phyloP scores from a whole-genome alignment of 768 basidiomycete species.

The Crucibulum laeve region DNA sequence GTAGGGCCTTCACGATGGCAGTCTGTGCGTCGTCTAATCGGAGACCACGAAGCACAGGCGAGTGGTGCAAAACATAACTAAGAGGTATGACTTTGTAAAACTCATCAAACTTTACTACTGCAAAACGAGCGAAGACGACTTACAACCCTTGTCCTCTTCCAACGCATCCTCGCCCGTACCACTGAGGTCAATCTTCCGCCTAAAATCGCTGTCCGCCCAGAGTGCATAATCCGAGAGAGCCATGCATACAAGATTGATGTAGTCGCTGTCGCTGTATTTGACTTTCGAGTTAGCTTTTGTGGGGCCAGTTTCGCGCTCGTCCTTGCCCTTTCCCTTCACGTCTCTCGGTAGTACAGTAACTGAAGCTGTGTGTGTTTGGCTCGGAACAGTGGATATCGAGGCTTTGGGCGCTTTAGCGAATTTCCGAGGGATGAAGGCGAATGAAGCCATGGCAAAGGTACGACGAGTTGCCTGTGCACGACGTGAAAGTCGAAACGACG shows the following conservation, averaged over 20 bases:
- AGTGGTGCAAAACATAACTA: slow-evolving; percentile 41
- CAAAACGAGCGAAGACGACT: slow-evolving; percentile 16
- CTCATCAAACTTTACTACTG: slow-evolving; percentile 9
- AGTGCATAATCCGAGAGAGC: slow-evolving; percentile 69
- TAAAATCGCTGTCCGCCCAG: slow-evolving; percentile 58
- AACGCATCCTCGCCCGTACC: slow-evolving; percentile 16
- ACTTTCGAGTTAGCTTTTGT: not conserved
- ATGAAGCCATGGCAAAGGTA: too few species aligned
- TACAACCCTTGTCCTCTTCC: slow-evolving; percentile 41
- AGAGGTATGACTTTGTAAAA: slow-evolving; percentile 53
- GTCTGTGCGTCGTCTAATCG: slow-evolving; percentile 32
- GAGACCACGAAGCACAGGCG: slow-evolving; percentile 25
- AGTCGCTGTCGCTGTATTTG: slow-evolving; percentile 34
- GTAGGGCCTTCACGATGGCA: slow-evolving; percentile 53
- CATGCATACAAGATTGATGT: slow-evolving; percentile 46
- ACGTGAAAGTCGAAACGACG: too few species aligned
- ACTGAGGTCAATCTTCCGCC: slow-evolving; percentile 37
- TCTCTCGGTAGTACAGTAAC: slow-evolving; percentile 3
- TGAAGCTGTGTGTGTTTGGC: too few species aligned
- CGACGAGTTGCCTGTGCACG: too few species aligned
- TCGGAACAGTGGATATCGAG: not conserved
- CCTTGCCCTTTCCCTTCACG: slow-evolving; percentile 12
- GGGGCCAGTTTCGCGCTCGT: not conserved
- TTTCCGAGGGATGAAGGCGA: slow-evolving; percentile 3
- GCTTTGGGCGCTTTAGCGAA: slow-evolving; percentile 5